These are phyloP conservation scores for Xylaria nigripes DNA, from an alignment of 495 filamentous ascomycete genomes.

Conservation along the genomic window DNA sequence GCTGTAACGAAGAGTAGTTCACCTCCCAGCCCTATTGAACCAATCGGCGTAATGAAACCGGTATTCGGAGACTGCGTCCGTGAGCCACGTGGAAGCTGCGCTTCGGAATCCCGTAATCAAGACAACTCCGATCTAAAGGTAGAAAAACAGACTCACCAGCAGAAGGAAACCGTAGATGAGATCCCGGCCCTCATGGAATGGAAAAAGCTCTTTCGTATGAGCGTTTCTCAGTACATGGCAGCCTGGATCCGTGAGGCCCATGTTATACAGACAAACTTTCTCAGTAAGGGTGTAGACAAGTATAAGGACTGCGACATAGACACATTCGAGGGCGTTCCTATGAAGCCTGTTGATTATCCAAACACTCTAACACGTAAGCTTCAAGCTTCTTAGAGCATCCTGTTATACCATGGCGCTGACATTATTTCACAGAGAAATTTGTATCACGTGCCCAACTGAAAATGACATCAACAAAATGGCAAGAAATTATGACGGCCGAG, in stretches of 20 bases:
- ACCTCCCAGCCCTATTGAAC: neutral
- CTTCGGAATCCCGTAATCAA: neutral
- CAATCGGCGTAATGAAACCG: neutral
- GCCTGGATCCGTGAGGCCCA: conserved; percentile 8
- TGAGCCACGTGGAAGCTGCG: neutral
- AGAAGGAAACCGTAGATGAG: neutral
- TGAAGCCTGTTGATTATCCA: conserved; percentile 19
- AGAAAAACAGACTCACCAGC: neutral
- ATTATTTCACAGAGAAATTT: neutral
- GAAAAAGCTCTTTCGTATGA: neutral
- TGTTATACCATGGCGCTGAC: neutral
- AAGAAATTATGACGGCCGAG: neutral
- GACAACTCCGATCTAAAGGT: neutral
- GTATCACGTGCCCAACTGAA: neutral
- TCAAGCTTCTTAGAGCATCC: neutral
- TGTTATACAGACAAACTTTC: conserved; percentile 8
- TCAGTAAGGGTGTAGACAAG: neutral
- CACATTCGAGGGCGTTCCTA: conserved; percentile 21
- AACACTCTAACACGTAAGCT: conserved; percentile 12
- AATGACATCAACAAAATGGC: neutral
- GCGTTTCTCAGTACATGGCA: neutral
- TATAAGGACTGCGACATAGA: conserved; percentile 29
- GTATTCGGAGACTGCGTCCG: neutral
- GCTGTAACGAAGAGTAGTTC: neutral
- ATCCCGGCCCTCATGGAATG: neutral